phyloP scores from a whole-genome alignment of 2,329 filamentous ascomycete genomes.

The Diaporthe longicolla region DNA sequence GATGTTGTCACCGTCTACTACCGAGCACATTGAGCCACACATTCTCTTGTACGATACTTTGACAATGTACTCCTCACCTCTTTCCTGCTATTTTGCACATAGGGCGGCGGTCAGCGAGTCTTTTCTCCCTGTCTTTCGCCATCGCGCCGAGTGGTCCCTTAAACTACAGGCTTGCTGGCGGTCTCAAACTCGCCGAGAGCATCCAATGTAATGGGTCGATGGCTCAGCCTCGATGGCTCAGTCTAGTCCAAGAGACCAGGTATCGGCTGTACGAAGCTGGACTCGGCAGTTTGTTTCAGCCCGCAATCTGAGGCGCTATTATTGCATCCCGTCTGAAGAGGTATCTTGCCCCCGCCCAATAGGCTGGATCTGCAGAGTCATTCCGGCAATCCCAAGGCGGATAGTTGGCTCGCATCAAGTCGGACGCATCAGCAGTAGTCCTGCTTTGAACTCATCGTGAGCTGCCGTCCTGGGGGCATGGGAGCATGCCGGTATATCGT shows the following conservation, averaged over 20 bases:
- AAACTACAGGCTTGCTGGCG: background rate
- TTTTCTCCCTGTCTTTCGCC: background rate
- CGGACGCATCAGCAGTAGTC: constrained; percentile 20
- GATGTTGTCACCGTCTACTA: background rate
- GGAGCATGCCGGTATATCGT: background rate
- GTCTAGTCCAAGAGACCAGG: background rate
- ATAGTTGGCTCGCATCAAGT: background rate
- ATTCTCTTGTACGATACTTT: background rate
- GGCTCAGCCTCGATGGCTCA: background rate
- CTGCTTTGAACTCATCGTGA: background rate
- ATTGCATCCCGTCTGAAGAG: background rate
- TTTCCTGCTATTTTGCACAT: background rate
- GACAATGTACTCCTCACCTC: constrained; percentile 1
- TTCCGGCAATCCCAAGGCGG: background rate
- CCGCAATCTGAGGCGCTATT: background rate
- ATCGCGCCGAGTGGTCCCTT: background rate
- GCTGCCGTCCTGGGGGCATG: background rate
- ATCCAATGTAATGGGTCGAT: background rate
- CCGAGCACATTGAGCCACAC: too few relatives aligned
- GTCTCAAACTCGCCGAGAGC: background rate
- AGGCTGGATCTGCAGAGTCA: background rate
- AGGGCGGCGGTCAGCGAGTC: background rate
- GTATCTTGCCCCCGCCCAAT: background rate
- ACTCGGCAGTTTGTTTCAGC: background rate
- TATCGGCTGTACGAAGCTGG: background rate